A percentile compares a stretch with the other conserved stretches of the same genome.
These are phyloP conservation scores for Helotiales sp. DNA, from an alignment of 2,329 filamentous ascomycete species.

Conservation along the genomic window DNA sequence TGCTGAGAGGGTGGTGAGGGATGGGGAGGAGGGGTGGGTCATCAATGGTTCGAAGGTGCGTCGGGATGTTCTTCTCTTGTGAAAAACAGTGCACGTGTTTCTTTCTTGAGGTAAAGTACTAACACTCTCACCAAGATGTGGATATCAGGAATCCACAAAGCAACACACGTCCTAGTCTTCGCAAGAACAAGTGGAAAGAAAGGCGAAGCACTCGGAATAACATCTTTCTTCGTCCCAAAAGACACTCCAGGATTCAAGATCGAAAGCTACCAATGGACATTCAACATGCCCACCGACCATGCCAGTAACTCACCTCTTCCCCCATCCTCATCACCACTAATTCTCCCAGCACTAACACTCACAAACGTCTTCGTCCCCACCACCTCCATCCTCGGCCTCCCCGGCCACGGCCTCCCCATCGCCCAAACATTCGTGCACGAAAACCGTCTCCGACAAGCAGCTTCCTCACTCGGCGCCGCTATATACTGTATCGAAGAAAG, in stretches of 20 bases:
- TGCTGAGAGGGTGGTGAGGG: slow-evolving; percentile 44
- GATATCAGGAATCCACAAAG: slow-evolving; percentile 63
- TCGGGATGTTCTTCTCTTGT: no score
- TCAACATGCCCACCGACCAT: slow-evolving; percentile 68
- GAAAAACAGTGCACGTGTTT: no score
- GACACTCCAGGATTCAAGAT: slow-evolving; percentile 53
- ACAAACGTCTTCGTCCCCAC: slow-evolving; percentile 57
- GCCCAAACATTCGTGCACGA: slow-evolving; percentile 67
- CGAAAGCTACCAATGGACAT: slow-evolving; percentile 62
- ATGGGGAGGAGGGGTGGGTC: slow-evolving; percentile 48
- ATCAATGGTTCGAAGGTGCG: slow-evolving; percentile 55
- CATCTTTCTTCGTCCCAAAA: slow-evolving; percentile 58
- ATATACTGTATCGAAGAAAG: slow-evolving; percentile 59
- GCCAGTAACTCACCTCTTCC: slow-evolving; percentile 40
- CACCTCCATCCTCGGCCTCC: slow-evolving; percentile 50
- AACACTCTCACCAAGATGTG: slow-evolving; percentile 63
- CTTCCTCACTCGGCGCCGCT: slow-evolving; percentile 58
- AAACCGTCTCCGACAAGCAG: slow-evolving; percentile 65
- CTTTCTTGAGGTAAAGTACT: no score
- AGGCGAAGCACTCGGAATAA: slow-evolving; percentile 56
- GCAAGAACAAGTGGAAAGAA: slow-evolving; percentile 55
- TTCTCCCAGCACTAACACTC: slow-evolving; percentile 45
- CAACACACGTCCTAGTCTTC: slow-evolving; percentile 63
- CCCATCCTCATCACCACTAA: background rate
- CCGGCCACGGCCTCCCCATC: slow-evolving; percentile 56